phyloP scores from a whole-genome alignment of 2,329 filamentous ascomycete genomes.

The Penicillium fuscoglaucum region DNA sequence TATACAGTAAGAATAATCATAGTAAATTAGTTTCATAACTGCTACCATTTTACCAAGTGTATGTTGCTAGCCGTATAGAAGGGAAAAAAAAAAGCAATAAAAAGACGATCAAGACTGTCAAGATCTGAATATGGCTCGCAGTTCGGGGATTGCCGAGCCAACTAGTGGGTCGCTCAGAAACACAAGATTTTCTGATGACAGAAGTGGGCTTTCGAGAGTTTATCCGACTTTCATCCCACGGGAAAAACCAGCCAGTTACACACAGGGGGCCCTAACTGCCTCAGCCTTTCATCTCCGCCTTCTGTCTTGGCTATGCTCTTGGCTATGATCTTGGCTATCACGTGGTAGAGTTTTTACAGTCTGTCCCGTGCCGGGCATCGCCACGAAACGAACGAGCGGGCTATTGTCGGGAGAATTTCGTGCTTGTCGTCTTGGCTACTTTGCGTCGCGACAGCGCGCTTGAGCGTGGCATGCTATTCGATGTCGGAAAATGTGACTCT shows the following conservation, averaged over 20 bases:
- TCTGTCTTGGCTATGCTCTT: neutral
- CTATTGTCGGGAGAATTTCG: neutral
- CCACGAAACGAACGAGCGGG: neutral
- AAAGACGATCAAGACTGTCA: neutral
- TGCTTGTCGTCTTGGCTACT: neutral
- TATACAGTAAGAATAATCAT: neutral
- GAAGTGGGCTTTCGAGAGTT: neutral
- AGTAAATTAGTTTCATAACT: neutral
- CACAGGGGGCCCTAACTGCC: too few species aligned
- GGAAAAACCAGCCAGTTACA: conserved; percentile 8
- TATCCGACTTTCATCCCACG: neutral
- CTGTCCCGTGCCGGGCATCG: neutral
- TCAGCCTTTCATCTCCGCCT: conserved; percentile 1
- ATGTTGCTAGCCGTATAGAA: too few species aligned
- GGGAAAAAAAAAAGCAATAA: neutral
- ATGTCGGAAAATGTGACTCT: neutral
- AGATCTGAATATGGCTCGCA: neutral
- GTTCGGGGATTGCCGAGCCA: conserved; percentile 5
- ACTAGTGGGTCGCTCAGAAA: neutral
- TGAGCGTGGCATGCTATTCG: conserved; percentile 4
- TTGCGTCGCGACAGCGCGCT: neutral
- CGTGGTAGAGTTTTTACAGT: neutral
- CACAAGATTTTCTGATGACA: neutral
- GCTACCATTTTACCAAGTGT: neutral
- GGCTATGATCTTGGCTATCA: neutral